Evolutionary conservation across 2,329 filamentous ascomycete genomes (phyloP), one percentile per base, ranked within the genome.

Genomic region (Stemphylium vesicarium): DNA sequence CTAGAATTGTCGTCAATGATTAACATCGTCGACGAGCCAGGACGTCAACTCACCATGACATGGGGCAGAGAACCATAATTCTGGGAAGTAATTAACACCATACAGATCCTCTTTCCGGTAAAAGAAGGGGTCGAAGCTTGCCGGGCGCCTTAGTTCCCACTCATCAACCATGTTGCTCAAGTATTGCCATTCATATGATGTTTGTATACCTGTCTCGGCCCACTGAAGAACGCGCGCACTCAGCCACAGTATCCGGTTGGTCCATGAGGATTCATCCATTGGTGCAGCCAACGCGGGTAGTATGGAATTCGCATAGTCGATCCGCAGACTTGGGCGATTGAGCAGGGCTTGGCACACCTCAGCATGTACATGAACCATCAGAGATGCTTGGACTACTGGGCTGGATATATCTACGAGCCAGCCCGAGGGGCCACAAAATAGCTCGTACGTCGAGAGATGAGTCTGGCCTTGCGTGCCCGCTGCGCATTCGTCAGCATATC

Each of bases 211-310:
- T 41, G 16, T 44, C 7, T 52, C 43, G 15, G 36, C 29, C 57
- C 59, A 65, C 39, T 67, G 57, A 15, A 64, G 32, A n/a, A 65
- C 50, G 6, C 57, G 53, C 15, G 61, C 59, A 39, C 45, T 59
- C 12, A 61, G 41, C 64, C 63, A 67, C 15, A 64, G 38, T 18
- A 65, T 65, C 9, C 48, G 56, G 20, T 65, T 65, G 10, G 44
- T 20, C 64, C 60, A 66, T 2, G 55, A 49, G 10, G 56, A 46
- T 16, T 65, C 59, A 31, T 63, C 54, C 2, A 26, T 12, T 3
- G 59, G 59, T 15, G 44, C 43, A 3, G 33, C 36, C 4, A 61
- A n/a, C 6, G 32, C 48, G 2, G 51, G 57, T 4, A 62, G 15
- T 9, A 57, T 45, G 31, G 41, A 56, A 11, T 40, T 49, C 26